Conservation (phyloP, 768 basidiomycete genomes). For the Macrolepiota dolichaula region DNA sequence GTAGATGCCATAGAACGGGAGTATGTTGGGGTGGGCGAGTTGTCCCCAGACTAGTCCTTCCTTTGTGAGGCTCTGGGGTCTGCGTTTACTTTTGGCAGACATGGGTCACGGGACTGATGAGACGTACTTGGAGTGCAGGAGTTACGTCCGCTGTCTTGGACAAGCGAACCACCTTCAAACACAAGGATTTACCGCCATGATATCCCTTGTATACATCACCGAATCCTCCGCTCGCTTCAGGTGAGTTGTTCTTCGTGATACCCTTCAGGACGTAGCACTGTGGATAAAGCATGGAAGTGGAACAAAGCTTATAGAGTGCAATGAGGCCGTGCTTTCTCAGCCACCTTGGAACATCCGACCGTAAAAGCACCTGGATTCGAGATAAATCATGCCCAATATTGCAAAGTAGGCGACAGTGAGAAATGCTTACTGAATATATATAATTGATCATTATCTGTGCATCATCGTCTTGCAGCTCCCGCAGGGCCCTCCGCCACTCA, state of each 20-base stretch:
- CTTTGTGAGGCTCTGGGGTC: neutral
- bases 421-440: too few species aligned
- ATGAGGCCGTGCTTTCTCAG: neutral
- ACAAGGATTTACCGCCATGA: slow-evolving; percentile 16
- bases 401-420: too few species aligned
- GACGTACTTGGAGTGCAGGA: slow-evolving; percentile 13
- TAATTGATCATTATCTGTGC: too few species aligned
- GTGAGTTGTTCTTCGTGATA: slow-evolving; percentile 9
- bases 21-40: neutral
- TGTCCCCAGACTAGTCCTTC: neutral
- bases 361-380: slow-evolving; percentile 11
- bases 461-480: too few species aligned
- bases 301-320: slow-evolving; percentile 16
- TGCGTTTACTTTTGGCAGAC: neutral
- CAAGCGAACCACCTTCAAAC: slow-evolving; percentile 22
- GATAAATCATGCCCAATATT: too few species aligned
- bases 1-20: neutral
- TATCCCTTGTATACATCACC: slow-evolving; percentile 25
- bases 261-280: slow-evolving; percentile 20
- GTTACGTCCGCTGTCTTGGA: slow-evolving; percentile 18
- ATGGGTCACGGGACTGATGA: neutral
- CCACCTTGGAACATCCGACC: neutral
- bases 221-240: slow-evolving; percentile 21
- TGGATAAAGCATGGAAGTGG: slow-evolving; percentile 24
- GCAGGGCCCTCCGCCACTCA: too few species aligned